phyloP scores from a whole-genome alignment of 768 basidiomycete species.

The Harrya chromipes region DNA sequence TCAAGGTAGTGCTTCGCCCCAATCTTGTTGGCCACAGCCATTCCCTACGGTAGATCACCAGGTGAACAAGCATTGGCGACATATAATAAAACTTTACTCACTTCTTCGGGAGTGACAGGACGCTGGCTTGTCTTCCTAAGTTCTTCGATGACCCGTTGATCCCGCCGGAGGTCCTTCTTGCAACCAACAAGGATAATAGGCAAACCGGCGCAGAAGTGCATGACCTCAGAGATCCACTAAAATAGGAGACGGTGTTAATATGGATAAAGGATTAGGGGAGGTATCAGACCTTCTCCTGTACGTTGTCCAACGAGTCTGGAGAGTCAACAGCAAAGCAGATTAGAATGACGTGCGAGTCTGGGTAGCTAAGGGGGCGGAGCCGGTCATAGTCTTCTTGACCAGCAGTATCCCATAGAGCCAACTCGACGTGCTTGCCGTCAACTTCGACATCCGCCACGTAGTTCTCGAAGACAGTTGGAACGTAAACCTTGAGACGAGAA shows the following conservation, averaged over 20 bases:
- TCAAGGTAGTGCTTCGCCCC: constrained; percentile 96
- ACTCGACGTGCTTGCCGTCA: constrained; percentile 96
- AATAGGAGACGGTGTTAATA: constrained; percentile 9
- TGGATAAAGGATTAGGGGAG: constrained; percentile 2
- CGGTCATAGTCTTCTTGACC: constrained; percentile 99
- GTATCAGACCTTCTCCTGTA: constrained; percentile 91
- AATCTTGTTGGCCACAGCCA: constrained; percentile 95
- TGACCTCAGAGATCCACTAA: constrained; percentile 98
- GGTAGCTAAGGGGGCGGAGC: constrained; percentile 95
- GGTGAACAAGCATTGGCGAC: neutral
- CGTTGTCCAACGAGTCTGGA: constrained; percentile 98
- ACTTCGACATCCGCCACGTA: constrained; percentile 99
- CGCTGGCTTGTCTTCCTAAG: constrained; percentile 91
- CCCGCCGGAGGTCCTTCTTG: constrained; percentile 97
- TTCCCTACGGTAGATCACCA: constrained; percentile 56
- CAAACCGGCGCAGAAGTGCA: constrained; percentile 93
- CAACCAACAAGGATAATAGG: constrained; percentile 98
- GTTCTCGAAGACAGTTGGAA: constrained; percentile 99
- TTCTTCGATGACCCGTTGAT: constrained; percentile 90
- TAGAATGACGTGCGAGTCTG: constrained; percentile 99
- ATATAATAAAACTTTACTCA: constrained; percentile 28
- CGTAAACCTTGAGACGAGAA: constrained; percentile 71
- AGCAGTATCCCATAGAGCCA: constrained; percentile 99
- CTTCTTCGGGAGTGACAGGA: constrained; percentile 93
- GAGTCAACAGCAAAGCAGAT: constrained; percentile 99